Conservation (phyloP, 257 asterid genomes). For the Gentiana dahurica region DNA sequence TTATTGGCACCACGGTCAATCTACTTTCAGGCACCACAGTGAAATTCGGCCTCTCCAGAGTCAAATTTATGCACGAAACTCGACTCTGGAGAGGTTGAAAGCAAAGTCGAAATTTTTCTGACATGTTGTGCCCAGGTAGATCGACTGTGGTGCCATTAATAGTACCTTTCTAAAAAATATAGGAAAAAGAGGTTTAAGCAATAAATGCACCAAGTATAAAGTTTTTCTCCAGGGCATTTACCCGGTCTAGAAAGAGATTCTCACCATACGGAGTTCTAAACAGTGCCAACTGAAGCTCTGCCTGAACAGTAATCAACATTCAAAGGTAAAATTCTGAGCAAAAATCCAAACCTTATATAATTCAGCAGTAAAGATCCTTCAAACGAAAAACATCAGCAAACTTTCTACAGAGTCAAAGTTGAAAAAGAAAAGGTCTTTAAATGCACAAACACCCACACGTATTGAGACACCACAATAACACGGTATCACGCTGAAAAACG, state of each 20-base stretch:
- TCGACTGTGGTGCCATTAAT: no score
- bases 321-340: neutral
- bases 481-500: neutral
- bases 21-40: no score
- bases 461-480: no score
- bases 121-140: no score
- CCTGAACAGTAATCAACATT: conserved; percentile 34
- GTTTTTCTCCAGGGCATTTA: conserved; percentile 23
- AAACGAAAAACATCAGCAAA: neutral
- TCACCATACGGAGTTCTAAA: conserved; percentile 53
- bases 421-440: neutral
- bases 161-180: no score
- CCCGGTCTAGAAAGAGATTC: conserved; percentile 82
- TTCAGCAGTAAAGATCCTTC: neutral
- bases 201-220: neutral
- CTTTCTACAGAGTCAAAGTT: neutral
- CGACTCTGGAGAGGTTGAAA: no score
- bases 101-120: no score
- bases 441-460: no score
- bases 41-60: no score
- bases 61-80: no score
- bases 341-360: neutral
- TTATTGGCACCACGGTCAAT: no score
- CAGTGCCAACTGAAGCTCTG: conserved; percentile 85
- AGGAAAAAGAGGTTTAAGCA: neutral